Conservation (phyloP, 129 eudicot species). For the Mikania micrantha region DNA sequence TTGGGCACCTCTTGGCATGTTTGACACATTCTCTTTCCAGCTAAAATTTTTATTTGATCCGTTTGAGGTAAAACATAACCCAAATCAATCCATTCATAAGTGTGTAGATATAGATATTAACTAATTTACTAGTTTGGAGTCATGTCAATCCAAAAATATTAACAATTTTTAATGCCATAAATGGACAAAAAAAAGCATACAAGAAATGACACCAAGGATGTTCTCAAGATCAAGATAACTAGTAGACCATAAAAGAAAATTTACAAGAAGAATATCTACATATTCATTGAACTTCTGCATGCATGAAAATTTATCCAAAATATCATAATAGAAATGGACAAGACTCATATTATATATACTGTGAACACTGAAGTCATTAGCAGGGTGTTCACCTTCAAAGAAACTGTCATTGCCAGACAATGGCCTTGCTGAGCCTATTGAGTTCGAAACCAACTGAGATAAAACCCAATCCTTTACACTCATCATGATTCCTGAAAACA, state of each 20-base stretch:
- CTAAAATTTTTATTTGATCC: neutral
- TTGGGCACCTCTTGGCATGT: neutral
- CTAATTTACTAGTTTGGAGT: neutral
- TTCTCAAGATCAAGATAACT: neutral
- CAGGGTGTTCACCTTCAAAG: conserved; percentile 45
- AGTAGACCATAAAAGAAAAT: neutral
- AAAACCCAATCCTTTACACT: conserved; percentile 92
- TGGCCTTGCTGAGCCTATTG: conserved; percentile 61
- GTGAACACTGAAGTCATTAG: conserved; percentile 38
- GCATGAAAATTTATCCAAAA: neutral
- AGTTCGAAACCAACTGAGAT: conserved; percentile 74
- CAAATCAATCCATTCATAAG: neutral
- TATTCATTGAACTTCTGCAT: neutral
- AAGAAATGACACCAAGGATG: neutral
- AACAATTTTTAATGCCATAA: neutral
- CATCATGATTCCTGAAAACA: conserved; percentile 59
- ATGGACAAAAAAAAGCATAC: neutral
- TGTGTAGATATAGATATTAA: neutral
- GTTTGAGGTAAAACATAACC: neutral
- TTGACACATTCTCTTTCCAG: neutral
- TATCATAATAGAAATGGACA: neutral
- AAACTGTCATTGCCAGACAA: conserved; percentile 52
- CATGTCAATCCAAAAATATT: neutral
- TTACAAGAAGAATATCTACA: neutral
- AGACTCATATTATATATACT: conserved; percentile 32